These are phyloP conservation scores for Pseudogymnoascus sp. DNA, from an alignment of 2,329 filamentous ascomycete genomes.

Conservation along the genomic window DNA sequence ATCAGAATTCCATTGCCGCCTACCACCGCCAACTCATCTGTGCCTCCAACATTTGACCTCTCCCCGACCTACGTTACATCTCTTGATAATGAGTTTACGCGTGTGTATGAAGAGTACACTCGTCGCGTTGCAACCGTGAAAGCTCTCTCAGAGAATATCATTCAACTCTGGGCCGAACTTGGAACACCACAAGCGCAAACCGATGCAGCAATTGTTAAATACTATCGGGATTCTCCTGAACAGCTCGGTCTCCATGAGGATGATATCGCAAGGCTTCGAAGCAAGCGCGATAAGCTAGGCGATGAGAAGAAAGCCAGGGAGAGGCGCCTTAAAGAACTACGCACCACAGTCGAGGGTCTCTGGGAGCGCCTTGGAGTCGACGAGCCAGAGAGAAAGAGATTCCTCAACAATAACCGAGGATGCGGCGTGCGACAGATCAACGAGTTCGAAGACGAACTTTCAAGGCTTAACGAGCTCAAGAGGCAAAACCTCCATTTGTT, in stretches of 20 bases:
- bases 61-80: conserved; percentile 80
- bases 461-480: conserved; percentile 84
- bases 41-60: conserved; percentile 84
- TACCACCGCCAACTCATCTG: conserved; percentile 65
- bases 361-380: conserved; percentile 87
- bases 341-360: conserved; percentile 69
- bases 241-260: conserved; percentile 88
- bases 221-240: conserved; percentile 84
- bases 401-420: conserved; percentile 80
- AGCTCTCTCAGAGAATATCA: conserved; percentile 72
- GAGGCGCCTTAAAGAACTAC: conserved; percentile 66
- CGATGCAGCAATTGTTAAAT: conserved; percentile 78
- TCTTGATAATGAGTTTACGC: conserved; percentile 84
- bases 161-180: conserved; percentile 91
- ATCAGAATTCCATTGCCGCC: conserved; percentile 80
- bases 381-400: conserved; percentile 73
- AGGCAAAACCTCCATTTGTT: conserved; percentile 92
- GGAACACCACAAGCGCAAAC: conserved; percentile 92
- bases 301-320: conserved; percentile 87
- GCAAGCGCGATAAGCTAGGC: conserved; percentile 72
- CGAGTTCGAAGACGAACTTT: conserved; percentile 88
- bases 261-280: conserved; percentile 66
- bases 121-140: conserved; percentile 72
- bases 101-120: conserved; percentile 94
- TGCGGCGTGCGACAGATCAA: conserved; percentile 90